Evolutionary conservation across 768 basidiomycete species (phyloP), one percentile per base, ranked within the genome.

Genomic region (Lanmaoa rubissima): DNA sequence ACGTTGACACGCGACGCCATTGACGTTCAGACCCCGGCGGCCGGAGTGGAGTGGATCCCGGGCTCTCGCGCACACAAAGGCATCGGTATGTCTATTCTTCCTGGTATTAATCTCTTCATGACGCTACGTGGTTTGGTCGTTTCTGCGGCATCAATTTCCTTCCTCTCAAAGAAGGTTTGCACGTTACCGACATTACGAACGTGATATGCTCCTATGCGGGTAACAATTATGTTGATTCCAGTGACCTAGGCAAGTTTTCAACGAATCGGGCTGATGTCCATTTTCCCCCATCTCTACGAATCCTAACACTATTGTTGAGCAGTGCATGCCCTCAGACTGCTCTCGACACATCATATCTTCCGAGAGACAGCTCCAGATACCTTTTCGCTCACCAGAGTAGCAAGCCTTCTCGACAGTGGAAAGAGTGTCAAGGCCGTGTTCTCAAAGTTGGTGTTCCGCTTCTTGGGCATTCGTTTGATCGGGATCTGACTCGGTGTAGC

Each of bases 281-380:
- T 24, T 31, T 40, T 40, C 12, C 16, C 4, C 7, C 16, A 24
- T 11, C 1, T 9, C 11, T 41, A 24, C 24, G 7, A 32, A 47
- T 31, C 3, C 38, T 45, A 9, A 50, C 21, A 40, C 38, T 12
- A 14, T 46, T 32, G 7, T 43, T 26, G 19, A 5, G 32, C 17
- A 90, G 89, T 84, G 5, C 90, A 91, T 64, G 79, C 82, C 35
- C 79, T 93, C 40, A 85, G 90, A 43, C 76, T 91, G 24, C 79
- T 92, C 44, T 88, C 89, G 12, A 89, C 90, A 0, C 88, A 90
- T 65, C 89, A 92, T 67, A 81, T 92, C 51, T 76, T 88, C 34
- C 77, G 79, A 41, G 91, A 93, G 69, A 75, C 82, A 4, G 75
- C 79, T 11, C 89, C 88, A 4, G 80, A 91, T 63, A 82, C 86